A percentile compares a stretch with the other conserved stretches of the same genome.
These are phyloP conservation scores for Rhipidocladum racemiflorum DNA, from an alignment of 176 grass and related monocot species.

Conservation along the genomic window DNA sequence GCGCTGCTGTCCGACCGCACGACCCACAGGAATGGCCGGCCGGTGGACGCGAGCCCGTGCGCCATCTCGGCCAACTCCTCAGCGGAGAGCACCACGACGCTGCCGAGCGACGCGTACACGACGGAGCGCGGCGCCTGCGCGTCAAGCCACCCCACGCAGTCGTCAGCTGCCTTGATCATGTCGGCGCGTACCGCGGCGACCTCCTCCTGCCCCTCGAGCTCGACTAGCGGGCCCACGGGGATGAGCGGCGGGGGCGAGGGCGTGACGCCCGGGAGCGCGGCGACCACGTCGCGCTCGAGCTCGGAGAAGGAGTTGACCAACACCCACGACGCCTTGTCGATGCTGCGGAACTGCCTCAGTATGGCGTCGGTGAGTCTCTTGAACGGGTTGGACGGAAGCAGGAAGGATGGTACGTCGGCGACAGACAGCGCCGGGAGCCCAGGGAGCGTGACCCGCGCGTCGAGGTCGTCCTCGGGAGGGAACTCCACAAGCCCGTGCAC, in stretches of 20 bases:
- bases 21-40: constrained; percentile 72
- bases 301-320: constrained; percentile 71
- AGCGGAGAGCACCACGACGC: constrained; percentile 52
- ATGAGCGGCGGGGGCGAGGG: constrained; percentile 42
- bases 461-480: constrained; percentile 41
- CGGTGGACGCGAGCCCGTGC: constrained; percentile 39
- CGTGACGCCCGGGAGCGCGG: constrained; percentile 21
- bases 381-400: constrained; percentile 56
- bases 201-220: constrained; percentile 10
- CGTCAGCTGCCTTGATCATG: constrained; percentile 39
- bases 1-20: constrained; percentile 43
- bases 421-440: constrained; percentile 54
- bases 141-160: constrained; percentile 63
- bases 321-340: constrained; percentile 57
- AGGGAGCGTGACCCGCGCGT: constrained; percentile 26
- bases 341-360: constrained; percentile 45
- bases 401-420: constrained; percentile 65
- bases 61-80: constrained; percentile 67
- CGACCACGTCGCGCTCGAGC: constrained; percentile 54
- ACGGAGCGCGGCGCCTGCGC: constrained; percentile 42
- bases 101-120: constrained; percentile 76
- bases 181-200: constrained; percentile 40
- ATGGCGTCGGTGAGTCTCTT: constrained; percentile 42
- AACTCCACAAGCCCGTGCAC: constrained; percentile 47
- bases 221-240: constrained; percentile 61